These are phyloP conservation scores for Chenopodium album DNA, from an alignment of 148 eudicot species.

Conservation along the genomic window DNA sequence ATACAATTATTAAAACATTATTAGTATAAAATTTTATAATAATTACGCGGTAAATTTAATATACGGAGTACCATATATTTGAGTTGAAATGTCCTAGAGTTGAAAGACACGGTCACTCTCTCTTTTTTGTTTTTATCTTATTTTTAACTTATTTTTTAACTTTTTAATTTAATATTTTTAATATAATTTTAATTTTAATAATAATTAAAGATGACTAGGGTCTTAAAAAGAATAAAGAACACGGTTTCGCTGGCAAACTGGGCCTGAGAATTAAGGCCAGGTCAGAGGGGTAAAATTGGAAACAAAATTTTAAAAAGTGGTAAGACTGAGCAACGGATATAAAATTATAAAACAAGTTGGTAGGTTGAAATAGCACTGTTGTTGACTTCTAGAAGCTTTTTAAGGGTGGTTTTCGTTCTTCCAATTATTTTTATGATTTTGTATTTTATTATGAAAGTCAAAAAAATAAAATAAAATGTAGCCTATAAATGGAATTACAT, in stretches of 20 bases:
- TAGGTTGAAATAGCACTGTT: constrained; percentile 18
- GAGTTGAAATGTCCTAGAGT: not conserved
- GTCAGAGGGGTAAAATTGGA: constrained; percentile 11
- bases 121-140: not conserved
- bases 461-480: too few relatives aligned
- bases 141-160: not conserved
- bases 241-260: constrained; percentile 22
- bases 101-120: not conserved
- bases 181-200: too few relatives aligned
- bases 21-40: too few relatives aligned
- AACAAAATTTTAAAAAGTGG: not conserved
- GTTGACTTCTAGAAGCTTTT: constrained; percentile 19
- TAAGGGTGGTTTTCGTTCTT: not conserved
- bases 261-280: constrained; percentile 1
- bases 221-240: constrained; percentile 3
- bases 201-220: too few relatives aligned
- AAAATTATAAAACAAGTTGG: not conserved
- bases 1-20: too few relatives aligned
- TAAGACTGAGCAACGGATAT: not conserved
- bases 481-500: too few relatives aligned
- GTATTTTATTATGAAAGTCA: too few relatives aligned
- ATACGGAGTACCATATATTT: too few relatives aligned
- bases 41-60: not conserved
- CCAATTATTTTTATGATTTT: not conserved
- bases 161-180: too few relatives aligned